A percentile compares a stretch with the other conserved stretches of the same genome.
Evolutionary conservation across 345 rosid species (phyloP).

Genomic region (Eucalyptus pumila): DNA sequence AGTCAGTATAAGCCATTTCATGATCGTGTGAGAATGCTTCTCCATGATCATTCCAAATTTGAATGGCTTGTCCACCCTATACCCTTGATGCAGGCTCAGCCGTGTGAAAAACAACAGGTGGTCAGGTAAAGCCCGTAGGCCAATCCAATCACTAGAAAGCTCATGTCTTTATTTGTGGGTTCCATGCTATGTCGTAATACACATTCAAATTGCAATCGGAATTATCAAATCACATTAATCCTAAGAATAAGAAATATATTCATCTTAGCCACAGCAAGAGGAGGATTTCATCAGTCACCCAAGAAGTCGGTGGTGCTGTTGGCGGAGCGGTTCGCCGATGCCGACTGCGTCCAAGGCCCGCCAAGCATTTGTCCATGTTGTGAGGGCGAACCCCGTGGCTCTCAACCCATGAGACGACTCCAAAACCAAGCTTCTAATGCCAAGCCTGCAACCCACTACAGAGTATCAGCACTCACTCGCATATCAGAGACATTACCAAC

Average conservation of each 20-base stretch:
- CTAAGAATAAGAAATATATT: neutral
- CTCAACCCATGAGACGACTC: neutral
- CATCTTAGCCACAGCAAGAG: neutral
- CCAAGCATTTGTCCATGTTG: neutral
- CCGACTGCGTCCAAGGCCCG: neutral
- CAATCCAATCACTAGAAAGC: neutral
- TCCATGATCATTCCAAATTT: neutral
- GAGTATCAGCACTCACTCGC: neutral
- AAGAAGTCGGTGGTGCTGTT: neutral
- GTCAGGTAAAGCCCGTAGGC: neutral
- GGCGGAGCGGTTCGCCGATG: neutral
- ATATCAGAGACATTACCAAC: neutral
- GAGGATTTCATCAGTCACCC: neutral
- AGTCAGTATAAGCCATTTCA: neutral
- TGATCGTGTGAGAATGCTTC: neutral
- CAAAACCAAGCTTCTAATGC: neutral
- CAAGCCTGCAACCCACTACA: neutral
- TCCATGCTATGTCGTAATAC: neutral
- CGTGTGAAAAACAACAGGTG: neutral
- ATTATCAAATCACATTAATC: neutral
- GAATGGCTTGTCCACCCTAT: neutral
- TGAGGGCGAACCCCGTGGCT: neutral
- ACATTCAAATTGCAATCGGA: neutral
- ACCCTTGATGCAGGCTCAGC: neutral
- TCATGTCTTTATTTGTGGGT: neutral